These are phyloP conservation scores for Aureobasidium zeae DNA, from an alignment of 2,329 filamentous ascomycete species.

Conservation along the genomic window DNA sequence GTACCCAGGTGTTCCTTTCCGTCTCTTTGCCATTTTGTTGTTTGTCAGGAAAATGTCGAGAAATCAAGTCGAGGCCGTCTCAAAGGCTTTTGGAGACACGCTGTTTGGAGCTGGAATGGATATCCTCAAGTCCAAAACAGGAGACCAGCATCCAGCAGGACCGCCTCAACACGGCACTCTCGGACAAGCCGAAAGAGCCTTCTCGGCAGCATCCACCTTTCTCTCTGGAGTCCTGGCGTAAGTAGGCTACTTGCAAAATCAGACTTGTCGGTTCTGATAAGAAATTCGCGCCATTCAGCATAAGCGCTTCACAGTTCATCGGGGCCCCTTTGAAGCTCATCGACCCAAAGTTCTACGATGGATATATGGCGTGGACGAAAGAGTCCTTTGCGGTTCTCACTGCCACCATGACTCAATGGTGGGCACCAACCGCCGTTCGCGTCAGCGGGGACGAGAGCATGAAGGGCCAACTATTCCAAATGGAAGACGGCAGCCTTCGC, in stretches of 20 bases:
- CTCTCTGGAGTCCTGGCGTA: constrained; percentile 41
- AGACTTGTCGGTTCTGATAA: constrained; percentile 7
- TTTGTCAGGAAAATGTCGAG: constrained; percentile 8
- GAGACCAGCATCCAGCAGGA: constrained; percentile 32
- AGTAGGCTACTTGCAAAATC: constrained; percentile 16
- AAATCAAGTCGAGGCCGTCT: constrained; percentile 9
- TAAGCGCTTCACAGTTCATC: constrained; percentile 62
- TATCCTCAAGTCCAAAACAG: constrained; percentile 27
- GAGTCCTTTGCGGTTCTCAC: constrained; percentile 70
- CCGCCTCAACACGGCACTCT: constrained; percentile 38
- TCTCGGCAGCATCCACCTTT: constrained; percentile 42
- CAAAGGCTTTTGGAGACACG: neutral
- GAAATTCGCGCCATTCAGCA: constrained; percentile 26
- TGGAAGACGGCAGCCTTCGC: constrained; percentile 59
- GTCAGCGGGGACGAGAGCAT: constrained; percentile 77
- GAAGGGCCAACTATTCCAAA: constrained; percentile 60
- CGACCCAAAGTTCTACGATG: constrained; percentile 69
- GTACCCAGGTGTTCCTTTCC: constrained; percentile 2
- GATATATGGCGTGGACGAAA: constrained; percentile 82
- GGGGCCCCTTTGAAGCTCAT: constrained; percentile 67
- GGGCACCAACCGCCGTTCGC: constrained; percentile 69
- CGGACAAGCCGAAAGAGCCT: constrained; percentile 41
- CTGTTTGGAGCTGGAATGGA: constrained; percentile 28
- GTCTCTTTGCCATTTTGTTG: neutral
- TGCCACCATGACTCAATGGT: constrained; percentile 75